phyloP scores from a whole-genome alignment of 2,329 filamentous ascomycete genomes.

The Exophiala aquamarina region DNA sequence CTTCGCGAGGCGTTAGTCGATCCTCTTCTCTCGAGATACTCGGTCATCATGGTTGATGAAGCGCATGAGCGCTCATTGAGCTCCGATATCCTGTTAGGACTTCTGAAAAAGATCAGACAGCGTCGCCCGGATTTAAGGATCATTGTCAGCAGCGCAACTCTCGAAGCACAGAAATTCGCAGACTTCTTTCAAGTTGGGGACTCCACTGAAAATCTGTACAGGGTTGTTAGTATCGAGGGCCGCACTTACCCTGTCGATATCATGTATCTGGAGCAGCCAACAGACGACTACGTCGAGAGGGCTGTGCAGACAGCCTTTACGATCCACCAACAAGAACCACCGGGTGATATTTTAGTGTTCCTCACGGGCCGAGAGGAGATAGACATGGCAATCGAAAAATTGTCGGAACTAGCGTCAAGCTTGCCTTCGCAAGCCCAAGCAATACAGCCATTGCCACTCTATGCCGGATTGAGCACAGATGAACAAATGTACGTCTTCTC shows the following conservation, averaged over 20 bases:
- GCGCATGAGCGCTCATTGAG: constrained; percentile 92
- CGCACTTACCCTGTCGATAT: constrained; percentile 86
- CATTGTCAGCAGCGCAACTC: constrained; percentile 87
- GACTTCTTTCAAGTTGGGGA: constrained; percentile 65
- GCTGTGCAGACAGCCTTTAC: constrained; percentile 81
- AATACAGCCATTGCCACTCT: constrained; percentile 75
- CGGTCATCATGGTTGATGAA: constrained; percentile 96
- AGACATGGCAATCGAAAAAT: constrained; percentile 73
- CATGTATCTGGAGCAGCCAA: constrained; percentile 73
- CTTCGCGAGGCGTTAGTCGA: constrained; percentile 91
- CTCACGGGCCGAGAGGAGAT: constrained; percentile 93
- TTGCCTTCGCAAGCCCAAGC: constrained; percentile 60
- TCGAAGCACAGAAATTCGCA: constrained; percentile 85
- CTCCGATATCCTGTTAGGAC: constrained; percentile 84
- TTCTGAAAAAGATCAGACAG: constrained; percentile 86
- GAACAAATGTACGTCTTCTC: constrained; percentile 97
- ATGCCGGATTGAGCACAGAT: constrained; percentile 83
- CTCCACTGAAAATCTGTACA: constrained; percentile 44
- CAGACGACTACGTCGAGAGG: constrained; percentile 83
- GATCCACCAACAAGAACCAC: constrained; percentile 76
- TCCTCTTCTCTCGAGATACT: constrained; percentile 85
- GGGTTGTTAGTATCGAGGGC: constrained; percentile 82
- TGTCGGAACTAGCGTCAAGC: constrained; percentile 69
- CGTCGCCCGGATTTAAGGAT: constrained; percentile 79
- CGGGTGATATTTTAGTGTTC: constrained; percentile 88